phyloP scores from a whole-genome alignment of 805 yeast species.

The Candida nitratophila region DNA sequence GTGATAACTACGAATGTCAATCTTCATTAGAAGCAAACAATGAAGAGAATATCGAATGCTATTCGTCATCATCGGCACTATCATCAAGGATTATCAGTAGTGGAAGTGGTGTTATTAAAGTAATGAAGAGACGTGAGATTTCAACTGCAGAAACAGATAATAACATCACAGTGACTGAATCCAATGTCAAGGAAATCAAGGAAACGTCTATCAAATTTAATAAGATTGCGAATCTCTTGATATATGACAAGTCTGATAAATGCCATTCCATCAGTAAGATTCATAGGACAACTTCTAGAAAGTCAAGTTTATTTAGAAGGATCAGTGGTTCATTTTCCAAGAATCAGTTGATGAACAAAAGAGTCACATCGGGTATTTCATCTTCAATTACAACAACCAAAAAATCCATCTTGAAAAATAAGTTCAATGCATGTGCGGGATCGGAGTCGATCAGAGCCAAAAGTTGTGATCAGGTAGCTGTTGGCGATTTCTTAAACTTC shows the following conservation, averaged over 20 bases:
- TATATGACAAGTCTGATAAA: constrained; percentile 1
- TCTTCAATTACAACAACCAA: constrained; percentile 2
- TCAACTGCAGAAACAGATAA: neutral
- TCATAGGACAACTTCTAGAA: neutral
- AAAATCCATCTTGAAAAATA: constrained; percentile 32
- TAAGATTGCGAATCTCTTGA: neutral
- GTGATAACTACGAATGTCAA: neutral
- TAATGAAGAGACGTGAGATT: neutral
- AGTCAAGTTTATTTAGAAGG: constrained; percentile 10
- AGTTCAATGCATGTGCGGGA: constrained; percentile 25
- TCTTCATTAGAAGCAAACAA: neutral
- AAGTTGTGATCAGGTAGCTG: constrained; percentile 31
- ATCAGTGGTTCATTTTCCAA: constrained; percentile 13
- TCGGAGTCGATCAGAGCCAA: constrained; percentile 29
- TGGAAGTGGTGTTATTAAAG: too few relatives aligned
- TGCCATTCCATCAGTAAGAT: neutral
- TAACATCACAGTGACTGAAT: neutral
- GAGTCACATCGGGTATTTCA: constrained; percentile 4
- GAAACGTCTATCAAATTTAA: neutral
- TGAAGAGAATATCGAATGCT: too few relatives aligned
- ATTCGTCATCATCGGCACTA: too few relatives aligned
- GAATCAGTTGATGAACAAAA: constrained; percentile 7
- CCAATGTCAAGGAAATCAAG: neutral
- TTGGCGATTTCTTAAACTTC: constrained; percentile 27
- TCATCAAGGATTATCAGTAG: too few relatives aligned